A percentile compares a stretch with the other conserved stretches of the same genome.
Evolutionary conservation across 495 filamentous ascomycete species (phyloP).

Genomic region (Aspergillus wentii): DNA sequence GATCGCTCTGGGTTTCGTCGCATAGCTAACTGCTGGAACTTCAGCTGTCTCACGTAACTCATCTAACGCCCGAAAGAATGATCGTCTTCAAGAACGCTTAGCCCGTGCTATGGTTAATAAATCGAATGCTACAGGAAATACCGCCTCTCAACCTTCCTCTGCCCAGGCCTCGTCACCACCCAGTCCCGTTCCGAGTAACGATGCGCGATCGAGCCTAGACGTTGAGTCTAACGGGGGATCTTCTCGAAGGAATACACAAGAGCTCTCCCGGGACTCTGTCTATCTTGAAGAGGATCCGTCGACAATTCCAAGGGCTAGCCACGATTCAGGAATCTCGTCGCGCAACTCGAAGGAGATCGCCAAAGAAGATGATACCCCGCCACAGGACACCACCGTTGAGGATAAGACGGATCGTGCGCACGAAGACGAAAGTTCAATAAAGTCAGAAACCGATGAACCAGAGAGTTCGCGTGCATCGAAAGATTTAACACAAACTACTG

Average conservation of each 20-base stretch:
- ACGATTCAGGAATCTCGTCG: constrained; percentile 27
- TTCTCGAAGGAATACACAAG: constrained; percentile 10
- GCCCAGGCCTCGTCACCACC: constrained; percentile 26
- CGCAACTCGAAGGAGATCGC: constrained; percentile 27
- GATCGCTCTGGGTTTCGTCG: background rate
- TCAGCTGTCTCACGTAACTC: constrained; percentile 49
- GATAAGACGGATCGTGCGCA: constrained; percentile 13
- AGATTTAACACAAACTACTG: constrained; percentile 11
- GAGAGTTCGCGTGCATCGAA: constrained; percentile 9
- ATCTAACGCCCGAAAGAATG: constrained; percentile 54
- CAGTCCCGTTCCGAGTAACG: constrained; percentile 32
- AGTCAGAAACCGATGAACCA: constrained; percentile 6
- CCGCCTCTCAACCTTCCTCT: constrained; percentile 28
- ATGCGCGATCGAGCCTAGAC: constrained; percentile 35
- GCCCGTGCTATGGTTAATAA: constrained; percentile 58
- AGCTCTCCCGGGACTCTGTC: constrained; percentile 9
- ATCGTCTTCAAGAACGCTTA: constrained; percentile 80
- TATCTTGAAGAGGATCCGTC: constrained; percentile 8
- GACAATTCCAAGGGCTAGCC: constrained; percentile 18
- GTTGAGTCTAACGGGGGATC: constrained; percentile 23
- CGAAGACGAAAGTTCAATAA: constrained; percentile 4
- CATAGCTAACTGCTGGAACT: constrained; percentile 16
- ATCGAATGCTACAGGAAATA: constrained; percentile 23
- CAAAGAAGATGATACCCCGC: constrained; percentile 1
- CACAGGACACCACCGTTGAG: constrained; percentile 10